These are phyloP conservation scores for Leccinum ponderosum DNA, from an alignment of 1,284 basidiomycete genomes.

Conservation along the genomic window DNA sequence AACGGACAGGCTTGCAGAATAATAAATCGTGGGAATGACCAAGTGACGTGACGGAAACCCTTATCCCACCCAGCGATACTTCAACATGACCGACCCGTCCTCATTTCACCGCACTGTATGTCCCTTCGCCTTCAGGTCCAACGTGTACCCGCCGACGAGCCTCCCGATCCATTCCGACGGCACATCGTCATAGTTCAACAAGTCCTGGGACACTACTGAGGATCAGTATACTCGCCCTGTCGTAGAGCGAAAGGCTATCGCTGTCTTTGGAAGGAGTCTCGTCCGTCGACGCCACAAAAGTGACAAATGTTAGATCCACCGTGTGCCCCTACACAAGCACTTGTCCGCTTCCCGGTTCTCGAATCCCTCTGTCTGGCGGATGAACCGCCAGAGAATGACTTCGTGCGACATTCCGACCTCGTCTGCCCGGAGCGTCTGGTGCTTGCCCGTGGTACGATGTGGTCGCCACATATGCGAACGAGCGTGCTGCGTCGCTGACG, in stretches of 20 bases:
- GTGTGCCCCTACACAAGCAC: conserved; percentile 22
- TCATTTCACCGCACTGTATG: conserved; percentile 77
- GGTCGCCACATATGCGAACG: conserved; percentile 76
- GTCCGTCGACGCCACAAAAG: conserved; percentile 46
- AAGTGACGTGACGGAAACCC: too few relatives aligned
- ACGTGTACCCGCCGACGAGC: conserved; percentile 85
- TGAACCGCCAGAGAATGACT: conserved; percentile 79
- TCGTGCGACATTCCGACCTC: conserved; percentile 62
- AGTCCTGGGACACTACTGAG: conserved; percentile 77
- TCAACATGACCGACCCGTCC: conserved; percentile 61
- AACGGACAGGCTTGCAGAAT: too few relatives aligned
- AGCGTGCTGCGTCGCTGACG: conserved; percentile 46
- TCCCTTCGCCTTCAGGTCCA: conserved; percentile 74
- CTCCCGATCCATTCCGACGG: conserved; percentile 93
- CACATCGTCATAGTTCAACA: conserved; percentile 87
- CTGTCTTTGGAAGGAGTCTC: conserved; percentile 67
- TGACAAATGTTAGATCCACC: conserved; percentile 9
- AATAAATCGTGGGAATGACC: too few relatives aligned
- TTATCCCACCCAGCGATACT: conserved; percentile 65
- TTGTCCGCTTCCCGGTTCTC: conserved; percentile 62
- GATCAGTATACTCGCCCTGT: conserved; percentile 21
- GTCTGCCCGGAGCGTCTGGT: conserved; percentile 79
- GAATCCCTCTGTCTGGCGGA: conserved; percentile 69
- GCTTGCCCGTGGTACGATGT: conserved; percentile 84
- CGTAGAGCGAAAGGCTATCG: conserved; percentile 65